Percentiles rank a stretch among this genome's conserved stretches.
Evolutionary conservation across 2,329 filamentous ascomycete species (phyloP).

Genomic region (Alternaria incomplexa): DNA sequence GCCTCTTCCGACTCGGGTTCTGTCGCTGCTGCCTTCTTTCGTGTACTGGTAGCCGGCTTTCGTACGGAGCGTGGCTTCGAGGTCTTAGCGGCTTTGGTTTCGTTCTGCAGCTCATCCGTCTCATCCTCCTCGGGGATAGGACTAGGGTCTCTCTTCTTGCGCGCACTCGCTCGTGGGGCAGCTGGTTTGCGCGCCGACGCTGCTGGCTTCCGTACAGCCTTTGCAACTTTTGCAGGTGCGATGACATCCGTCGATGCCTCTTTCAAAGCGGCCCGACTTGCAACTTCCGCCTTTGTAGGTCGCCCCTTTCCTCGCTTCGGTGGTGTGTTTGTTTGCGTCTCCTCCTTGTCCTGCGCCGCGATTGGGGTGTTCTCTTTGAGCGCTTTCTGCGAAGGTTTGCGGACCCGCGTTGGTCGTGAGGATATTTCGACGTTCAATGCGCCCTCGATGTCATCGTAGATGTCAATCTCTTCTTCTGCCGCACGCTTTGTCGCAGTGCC

Average conservation of each 20-base stretch:
- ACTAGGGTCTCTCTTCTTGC: slow-evolving; percentile 16
- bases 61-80: slow-evolving; percentile 13
- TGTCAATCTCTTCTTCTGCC: slow-evolving; percentile 34
- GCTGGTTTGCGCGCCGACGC: slow-evolving; percentile 22
- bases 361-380: slow-evolving; percentile 13
- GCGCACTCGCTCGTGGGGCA: slow-evolving; percentile 10
- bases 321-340: slow-evolving; percentile 18
- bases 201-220: slow-evolving; percentile 12
- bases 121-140: slow-evolving; percentile 11
- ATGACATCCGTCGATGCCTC: slow-evolving; percentile 15
- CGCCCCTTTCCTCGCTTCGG: slow-evolving; percentile 27
- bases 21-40: slow-evolving; percentile 3
- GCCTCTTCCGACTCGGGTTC: slow-evolving; percentile 16
- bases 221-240: slow-evolving; percentile 22
- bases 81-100: slow-evolving; percentile 4
- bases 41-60: slow-evolving; percentile 11
- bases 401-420: slow-evolving; percentile 2
- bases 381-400: slow-evolving; percentile 7
- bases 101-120: slow-evolving; percentile 4
- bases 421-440: slow-evolving; percentile 41
- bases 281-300: slow-evolving; percentile 21
- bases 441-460: slow-evolving; percentile 55
- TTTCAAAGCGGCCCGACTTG: slow-evolving; percentile 19
- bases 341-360: slow-evolving; percentile 12
- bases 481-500: slow-evolving; percentile 13